Percentiles rank a stretch among this genome's conserved stretches.
These are phyloP conservation scores for Avicennia marina DNA, from an alignment of 257 asterid species.

Conservation along the genomic window DNA sequence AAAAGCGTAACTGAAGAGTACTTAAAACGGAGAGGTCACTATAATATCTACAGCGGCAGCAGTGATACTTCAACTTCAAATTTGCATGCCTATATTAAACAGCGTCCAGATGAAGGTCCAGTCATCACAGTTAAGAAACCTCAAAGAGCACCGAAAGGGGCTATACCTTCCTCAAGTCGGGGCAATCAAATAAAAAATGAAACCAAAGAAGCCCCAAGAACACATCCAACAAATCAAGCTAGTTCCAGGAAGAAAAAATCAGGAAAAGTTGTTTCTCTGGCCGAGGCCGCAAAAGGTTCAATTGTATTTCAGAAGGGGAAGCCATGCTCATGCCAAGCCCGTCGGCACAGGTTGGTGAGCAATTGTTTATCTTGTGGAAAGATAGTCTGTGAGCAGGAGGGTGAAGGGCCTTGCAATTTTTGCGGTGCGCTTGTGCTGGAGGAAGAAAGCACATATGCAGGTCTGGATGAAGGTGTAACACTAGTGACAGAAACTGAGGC, in stretches of 20 bases:
- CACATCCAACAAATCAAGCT: conserved; percentile 29
- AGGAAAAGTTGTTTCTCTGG: conserved; percentile 76
- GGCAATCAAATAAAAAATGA: conserved; percentile 31
- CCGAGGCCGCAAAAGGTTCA: conserved; percentile 94
- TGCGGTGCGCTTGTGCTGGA: conserved; percentile 89
- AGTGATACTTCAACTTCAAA: conserved; percentile 41
- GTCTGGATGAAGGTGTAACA: conserved; percentile 53
- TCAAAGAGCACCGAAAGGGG: conserved; percentile 54
- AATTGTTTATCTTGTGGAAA: conserved; percentile 94
- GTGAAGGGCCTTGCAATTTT: conserved; percentile 90
- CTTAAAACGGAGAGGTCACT: conserved; percentile 75
- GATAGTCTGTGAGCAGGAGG: conserved; percentile 96
- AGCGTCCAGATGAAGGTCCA: conserved; percentile 49
- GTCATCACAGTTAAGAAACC: conserved; percentile 39
- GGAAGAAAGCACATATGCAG: conserved; percentile 91
- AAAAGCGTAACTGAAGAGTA: conserved; percentile 64
- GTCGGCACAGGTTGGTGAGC: conserved; percentile 74
- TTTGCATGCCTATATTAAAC: conserved; percentile 76
- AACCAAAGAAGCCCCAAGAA: conserved; percentile 33
- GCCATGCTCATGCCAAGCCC: conserved; percentile 96
- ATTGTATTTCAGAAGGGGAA: conserved; percentile 87
- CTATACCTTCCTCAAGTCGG: conserved; percentile 32
- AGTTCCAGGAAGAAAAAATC: conserved; percentile 74
- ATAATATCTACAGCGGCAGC: conserved; percentile 22
- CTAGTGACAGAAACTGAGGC: conserved; percentile 64